Percentiles rank a stretch among this genome's conserved stretches.
These are phyloP conservation scores for Oemleria cerasiformis DNA, from an alignment of 306 rosid species.

Conservation along the genomic window DNA sequence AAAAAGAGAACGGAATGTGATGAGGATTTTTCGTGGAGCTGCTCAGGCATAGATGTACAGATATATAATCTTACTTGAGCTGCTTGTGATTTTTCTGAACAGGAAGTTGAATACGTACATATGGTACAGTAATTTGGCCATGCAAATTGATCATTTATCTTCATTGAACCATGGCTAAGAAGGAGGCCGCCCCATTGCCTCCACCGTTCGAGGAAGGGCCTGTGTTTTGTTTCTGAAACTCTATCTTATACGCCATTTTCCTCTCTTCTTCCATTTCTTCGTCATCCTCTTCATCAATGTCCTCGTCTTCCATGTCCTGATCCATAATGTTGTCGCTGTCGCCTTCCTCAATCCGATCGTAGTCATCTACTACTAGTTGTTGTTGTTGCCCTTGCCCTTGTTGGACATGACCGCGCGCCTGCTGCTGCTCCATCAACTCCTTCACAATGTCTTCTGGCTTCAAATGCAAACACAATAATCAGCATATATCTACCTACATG, in stretches of 20 bases:
- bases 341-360: slow-evolving; percentile 28
- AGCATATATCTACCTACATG: slow-evolving; percentile 10
- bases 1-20: background rate
- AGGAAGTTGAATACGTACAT: slow-evolving; percentile 14
- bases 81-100: slow-evolving; percentile 7
- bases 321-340: slow-evolving; percentile 20
- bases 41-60: background rate
- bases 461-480: slow-evolving; percentile 34
- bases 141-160: background rate
- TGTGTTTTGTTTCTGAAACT: slow-evolving; percentile 34
- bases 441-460: slow-evolving; percentile 61
- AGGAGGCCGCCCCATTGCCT: slow-evolving; percentile 33
- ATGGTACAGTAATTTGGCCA: slow-evolving; percentile 24
- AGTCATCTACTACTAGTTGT: slow-evolving; percentile 26
- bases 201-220: slow-evolving; percentile 30
- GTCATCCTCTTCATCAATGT: slow-evolving; percentile 23
- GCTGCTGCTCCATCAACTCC: slow-evolving; percentile 38
- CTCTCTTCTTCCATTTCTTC: slow-evolving; percentile 22
- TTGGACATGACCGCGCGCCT: background rate
- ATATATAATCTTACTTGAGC: slow-evolving; percentile 15
- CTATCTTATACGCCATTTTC: slow-evolving; percentile 31
- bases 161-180: slow-evolving; percentile 46
- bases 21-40: too few species aligned
- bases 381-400: slow-evolving; percentile 8
- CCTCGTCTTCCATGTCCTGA: slow-evolving; percentile 28